phyloP scores from a whole-genome alignment of 441 rosid genomes.

The Raphanus hybrid region DNA sequence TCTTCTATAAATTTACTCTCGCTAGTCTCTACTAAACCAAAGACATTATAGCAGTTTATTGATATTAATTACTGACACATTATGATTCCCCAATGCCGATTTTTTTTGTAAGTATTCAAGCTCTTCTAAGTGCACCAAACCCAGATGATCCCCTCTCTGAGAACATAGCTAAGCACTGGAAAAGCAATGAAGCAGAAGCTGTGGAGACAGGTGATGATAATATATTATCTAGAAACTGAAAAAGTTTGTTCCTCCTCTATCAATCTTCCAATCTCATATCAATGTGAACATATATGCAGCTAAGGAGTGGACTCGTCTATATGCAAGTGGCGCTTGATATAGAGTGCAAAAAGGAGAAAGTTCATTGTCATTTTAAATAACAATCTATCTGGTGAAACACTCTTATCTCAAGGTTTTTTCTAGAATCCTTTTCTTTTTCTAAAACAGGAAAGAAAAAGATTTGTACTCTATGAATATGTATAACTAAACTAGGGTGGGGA shows the following conservation, averaged over 20 bases:
- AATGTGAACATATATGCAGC: constrained; percentile 57
- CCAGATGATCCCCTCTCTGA: constrained; percentile 99
- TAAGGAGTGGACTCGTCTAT: constrained; percentile 95
- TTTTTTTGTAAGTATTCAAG: constrained; percentile 75
- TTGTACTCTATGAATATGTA: constrained; percentile 39
- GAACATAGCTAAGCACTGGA: constrained; percentile 99
- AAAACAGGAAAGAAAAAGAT: constrained; percentile 17
- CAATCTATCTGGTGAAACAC: constrained; percentile 42
- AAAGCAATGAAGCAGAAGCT: constrained; percentile 93
- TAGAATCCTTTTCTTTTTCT: constrained; percentile 18
- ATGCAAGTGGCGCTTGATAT: constrained; percentile 89
- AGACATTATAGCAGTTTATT: neutral
- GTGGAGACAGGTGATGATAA: constrained; percentile 85
- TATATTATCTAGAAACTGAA: neutral
- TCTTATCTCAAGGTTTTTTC: constrained; percentile 38
- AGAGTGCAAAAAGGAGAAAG: constrained; percentile 34
- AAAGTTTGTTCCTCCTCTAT: constrained; percentile 4
- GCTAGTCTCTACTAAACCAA: neutral
- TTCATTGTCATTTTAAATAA: constrained; percentile 39
- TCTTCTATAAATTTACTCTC: neutral
- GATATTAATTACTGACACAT: neutral
- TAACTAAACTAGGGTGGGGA: neutral
- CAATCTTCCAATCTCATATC: neutral
- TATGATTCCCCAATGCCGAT: neutral
- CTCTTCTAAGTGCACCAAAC: constrained; percentile 97